Evolutionary conservation across 2,329 filamentous ascomycete species (phyloP).

Genomic region (Aspergillus aculeatinus): DNA sequence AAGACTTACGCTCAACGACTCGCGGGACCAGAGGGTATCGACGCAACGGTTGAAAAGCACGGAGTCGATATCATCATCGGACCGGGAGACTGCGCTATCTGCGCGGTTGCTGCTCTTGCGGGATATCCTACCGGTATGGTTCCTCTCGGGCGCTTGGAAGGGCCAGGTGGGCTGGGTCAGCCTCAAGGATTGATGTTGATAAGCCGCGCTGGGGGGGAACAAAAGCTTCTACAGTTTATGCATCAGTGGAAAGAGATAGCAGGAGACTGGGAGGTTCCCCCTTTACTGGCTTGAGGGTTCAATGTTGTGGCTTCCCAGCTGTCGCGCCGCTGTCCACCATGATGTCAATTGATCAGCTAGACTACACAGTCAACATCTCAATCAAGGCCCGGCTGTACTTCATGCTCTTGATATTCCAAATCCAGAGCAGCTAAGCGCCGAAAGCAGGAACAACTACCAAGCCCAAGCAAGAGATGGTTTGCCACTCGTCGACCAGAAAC

Average conservation of each 20-base stretch:
- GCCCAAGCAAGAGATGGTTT: too few relatives aligned
- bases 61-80: background rate
- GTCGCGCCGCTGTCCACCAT: too few relatives aligned
- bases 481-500: too few relatives aligned
- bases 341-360: too few relatives aligned
- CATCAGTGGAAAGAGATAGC: background rate
- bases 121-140: background rate
- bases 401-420: too few relatives aligned
- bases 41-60: background rate
- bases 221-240: background rate
- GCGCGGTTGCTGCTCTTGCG: background rate
- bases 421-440: too few relatives aligned
- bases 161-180: background rate
- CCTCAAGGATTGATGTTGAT: slow-evolving; percentile 3
- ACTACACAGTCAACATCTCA: too few relatives aligned
- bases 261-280: background rate
- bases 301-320: too few relatives aligned
- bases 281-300: background rate
- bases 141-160: background rate
- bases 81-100: background rate
- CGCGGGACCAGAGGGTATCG: background rate
- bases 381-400: too few relatives aligned
- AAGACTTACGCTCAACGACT: background rate
- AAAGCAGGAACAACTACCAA: too few relatives aligned
- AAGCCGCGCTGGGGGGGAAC: background rate